Evolutionary conservation across 2,329 filamentous ascomycete species (phyloP).

Genomic region (Pseudovirgaria hyperparasitica): DNA sequence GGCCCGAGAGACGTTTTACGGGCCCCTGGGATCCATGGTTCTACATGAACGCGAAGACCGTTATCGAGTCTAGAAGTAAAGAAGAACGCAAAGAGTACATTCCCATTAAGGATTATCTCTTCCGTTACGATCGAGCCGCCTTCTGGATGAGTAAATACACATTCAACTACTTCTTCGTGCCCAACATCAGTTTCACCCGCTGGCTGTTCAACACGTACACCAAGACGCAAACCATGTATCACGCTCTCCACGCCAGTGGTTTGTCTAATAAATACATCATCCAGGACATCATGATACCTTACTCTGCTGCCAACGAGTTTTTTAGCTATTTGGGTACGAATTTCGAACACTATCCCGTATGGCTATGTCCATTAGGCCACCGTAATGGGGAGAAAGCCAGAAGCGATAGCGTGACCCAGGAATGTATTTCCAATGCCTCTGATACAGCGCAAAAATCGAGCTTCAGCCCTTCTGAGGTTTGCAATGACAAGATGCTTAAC

Average conservation of each 20-base stretch:
- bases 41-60: slow-evolving; percentile 25
- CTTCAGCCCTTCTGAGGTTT: too few species aligned
- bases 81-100: slow-evolving; percentile 34
- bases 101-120: slow-evolving; percentile 49
- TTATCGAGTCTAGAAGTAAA: slow-evolving; percentile 19
- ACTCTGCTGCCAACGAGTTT: slow-evolving; percentile 18
- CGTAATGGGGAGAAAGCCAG: too few species aligned
- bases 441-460: too few species aligned
- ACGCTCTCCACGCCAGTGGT: slow-evolving; percentile 45
- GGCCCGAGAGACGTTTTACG: slow-evolving; percentile 21
- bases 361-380: slow-evolving; percentile 24
- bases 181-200: slow-evolving; percentile 34
- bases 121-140: slow-evolving; percentile 54
- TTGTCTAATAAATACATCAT: slow-evolving; percentile 45
- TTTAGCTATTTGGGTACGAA: slow-evolving; percentile 18
- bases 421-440: too few species aligned
- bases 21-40: slow-evolving; percentile 29
- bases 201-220: slow-evolving; percentile 43
- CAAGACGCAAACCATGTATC: slow-evolving; percentile 48
- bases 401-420: too few species aligned
- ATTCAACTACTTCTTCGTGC: slow-evolving; percentile 38
- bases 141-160: slow-evolving; percentile 51
- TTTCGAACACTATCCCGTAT: slow-evolving; percentile 25
- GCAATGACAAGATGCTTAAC: slow-evolving; percentile 38
- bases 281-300: slow-evolving; percentile 42